Base-by-base conservation (phyloP, 768 basidiomycete genomes). In the Auricularia sp. region DNA sequence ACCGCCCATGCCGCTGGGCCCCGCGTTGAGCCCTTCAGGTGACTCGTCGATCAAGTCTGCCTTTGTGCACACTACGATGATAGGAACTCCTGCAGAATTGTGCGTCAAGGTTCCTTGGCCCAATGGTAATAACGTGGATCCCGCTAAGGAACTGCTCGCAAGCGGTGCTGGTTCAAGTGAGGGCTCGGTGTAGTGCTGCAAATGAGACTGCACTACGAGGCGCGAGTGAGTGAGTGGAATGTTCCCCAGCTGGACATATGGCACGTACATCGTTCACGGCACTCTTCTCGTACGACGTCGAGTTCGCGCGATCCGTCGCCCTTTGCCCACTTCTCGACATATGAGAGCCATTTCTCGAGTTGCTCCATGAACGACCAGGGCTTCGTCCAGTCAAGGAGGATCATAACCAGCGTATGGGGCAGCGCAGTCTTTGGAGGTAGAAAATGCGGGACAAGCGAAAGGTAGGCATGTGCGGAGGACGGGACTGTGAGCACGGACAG, bases 381-480 rank as follows among this genome's bases (percentile, higher is more conserved):
- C 68, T 84, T 84, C 68, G 93, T 96, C 96, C 97, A 99, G 74
- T 99, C 96, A 10, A 99, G 77, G 0, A 87, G 85, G 69, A 98
- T 89, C 70, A 97, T 77, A 56, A 93, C 84, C 36, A 91, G 78
- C 0, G 89, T 88, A 67, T 91, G 87, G 2, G 83, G 81, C 12
- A 92, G 74, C 5, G 84, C 77, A 35, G 81, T 77, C 64, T 84
- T 80, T 1, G 92, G 87, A 1, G 91, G 90, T 33, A 94, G 74
- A 67, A 93, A 91, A 65, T 87, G 84, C 0, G 92, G 91, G 0
- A 96, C 69, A 36, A 96, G 74, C 12, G 85, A 76, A 2, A 85
- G 84, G 67, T 92, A 87, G 1, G 88, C 81, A 0, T 80, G 74
- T n/a, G 87, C 81, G 2, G 87, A 84, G 2, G 91, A 91, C 0